Evolutionary conservation across 257 asterid species (phyloP).

Genomic region (Rubia yunnanensis): DNA sequence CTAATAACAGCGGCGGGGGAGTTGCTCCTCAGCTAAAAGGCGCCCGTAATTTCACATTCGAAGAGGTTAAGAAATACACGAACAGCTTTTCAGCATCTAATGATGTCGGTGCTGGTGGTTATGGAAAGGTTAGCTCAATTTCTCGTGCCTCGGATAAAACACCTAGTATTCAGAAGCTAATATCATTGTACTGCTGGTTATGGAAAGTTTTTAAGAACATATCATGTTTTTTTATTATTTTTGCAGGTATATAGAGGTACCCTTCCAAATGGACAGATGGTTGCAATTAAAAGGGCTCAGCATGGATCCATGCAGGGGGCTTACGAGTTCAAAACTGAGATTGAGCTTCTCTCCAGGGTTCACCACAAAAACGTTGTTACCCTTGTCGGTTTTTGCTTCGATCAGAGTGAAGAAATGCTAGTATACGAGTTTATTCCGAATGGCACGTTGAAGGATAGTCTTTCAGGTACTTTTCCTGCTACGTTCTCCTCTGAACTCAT

Average conservation of each 20-base stretch:
- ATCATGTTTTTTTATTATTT: neutral
- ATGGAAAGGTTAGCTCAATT: conserved; percentile 63
- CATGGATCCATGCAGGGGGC: conserved; percentile 70
- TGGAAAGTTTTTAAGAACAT: conserved; percentile 53
- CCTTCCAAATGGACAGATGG: conserved; percentile 51
- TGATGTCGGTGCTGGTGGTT: conserved; percentile 74
- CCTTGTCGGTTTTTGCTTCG: conserved; percentile 76
- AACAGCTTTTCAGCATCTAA: conserved; percentile 60
- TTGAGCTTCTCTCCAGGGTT: conserved; percentile 95
- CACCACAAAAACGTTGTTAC: conserved; percentile 81
- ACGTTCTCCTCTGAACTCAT: too few species aligned
- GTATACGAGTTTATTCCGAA: conserved; percentile 66
- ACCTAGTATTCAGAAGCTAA: too few species aligned
- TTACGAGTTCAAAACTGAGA: conserved; percentile 83
- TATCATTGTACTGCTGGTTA: conserved; percentile 89
- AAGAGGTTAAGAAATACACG: conserved; percentile 69
- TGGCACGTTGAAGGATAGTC: conserved; percentile 80
- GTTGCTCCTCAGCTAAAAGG: conserved; percentile 64
- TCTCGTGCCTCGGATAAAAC: neutral
- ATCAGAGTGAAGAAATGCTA: conserved; percentile 73
- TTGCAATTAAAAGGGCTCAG: conserved; percentile 79
- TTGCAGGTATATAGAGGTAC: conserved; percentile 71
- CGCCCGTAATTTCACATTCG: conserved; percentile 56
- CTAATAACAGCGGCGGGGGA: conserved; percentile 53
- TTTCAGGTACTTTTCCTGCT: conserved; percentile 43